Conservation (phyloP, 73 alveolate species). For the Chromera velia region DNA sequence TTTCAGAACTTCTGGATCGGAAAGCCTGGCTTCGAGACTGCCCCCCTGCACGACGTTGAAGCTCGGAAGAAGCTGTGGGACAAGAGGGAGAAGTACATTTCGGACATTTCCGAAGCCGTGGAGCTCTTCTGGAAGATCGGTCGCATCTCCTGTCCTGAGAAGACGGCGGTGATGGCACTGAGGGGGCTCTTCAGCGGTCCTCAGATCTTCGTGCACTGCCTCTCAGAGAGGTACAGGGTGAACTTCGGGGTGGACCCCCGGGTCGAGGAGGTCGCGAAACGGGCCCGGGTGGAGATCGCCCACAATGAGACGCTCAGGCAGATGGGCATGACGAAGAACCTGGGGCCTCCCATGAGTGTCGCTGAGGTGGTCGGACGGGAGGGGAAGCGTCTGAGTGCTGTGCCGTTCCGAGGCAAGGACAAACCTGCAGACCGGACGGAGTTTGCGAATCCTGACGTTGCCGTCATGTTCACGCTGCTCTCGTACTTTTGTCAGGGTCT, state of each 20-base stretch:
- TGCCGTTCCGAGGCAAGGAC: conserved; percentile 31
- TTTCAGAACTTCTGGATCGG: conserved; percentile 14
- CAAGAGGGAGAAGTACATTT: not conserved
- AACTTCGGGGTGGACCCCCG: not conserved
- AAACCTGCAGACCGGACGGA: conserved; percentile 24
- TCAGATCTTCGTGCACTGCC: not conserved
- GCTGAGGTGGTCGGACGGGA: too few species aligned
- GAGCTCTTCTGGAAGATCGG: too few species aligned
- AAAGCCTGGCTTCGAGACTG: not conserved
- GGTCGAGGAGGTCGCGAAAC: not conserved
- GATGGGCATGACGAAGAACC: too few species aligned
- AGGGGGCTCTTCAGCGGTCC: too few species aligned
- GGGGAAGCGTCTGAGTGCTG: conserved; percentile 10
- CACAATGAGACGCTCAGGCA: too few species aligned
- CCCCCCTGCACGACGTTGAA: not conserved
- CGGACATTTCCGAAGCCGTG: too few species aligned
- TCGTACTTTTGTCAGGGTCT: conserved; percentile 16
- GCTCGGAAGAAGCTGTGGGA: not conserved
- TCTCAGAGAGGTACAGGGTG: conserved; percentile 8
- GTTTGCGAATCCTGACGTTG: conserved; percentile 24
- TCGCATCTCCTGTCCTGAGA: too few species aligned
- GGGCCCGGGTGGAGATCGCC: too few species aligned
- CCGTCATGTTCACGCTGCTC: conserved; percentile 10
- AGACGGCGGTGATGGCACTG: too few species aligned
- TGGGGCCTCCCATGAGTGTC: too few species aligned